These are phyloP conservation scores for Tetrapisispora taiwanensis DNA, from an alignment of 805 yeast species.

Conservation along the genomic window DNA sequence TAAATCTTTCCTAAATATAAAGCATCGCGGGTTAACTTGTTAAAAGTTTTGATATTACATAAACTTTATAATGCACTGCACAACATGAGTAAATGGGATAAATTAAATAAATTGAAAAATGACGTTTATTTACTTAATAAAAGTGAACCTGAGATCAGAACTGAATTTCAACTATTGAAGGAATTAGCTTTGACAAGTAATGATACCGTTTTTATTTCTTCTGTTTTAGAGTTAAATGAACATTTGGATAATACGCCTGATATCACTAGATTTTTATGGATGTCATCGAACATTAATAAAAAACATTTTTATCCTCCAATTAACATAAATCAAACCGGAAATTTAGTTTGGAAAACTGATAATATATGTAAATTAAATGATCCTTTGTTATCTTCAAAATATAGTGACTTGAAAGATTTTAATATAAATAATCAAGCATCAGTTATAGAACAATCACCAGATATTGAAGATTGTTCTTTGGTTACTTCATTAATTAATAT, in stretches of 20 bases:
- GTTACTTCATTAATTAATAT: constrained; percentile 57
- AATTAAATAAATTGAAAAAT: neutral
- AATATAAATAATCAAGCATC: constrained; percentile 5
- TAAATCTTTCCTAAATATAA: no score
- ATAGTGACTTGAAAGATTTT: constrained; percentile 3
- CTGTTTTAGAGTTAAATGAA: constrained; percentile 8
- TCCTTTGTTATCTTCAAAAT: constrained; percentile 5
- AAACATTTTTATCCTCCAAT: constrained; percentile 24
- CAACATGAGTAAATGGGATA: constrained; percentile 1
- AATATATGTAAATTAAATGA: constrained; percentile 2
- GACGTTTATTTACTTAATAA: neutral
- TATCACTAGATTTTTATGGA: constrained; percentile 16
- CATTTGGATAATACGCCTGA: constrained; percentile 5
- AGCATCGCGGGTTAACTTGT: no score
- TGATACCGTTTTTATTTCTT: neutral
- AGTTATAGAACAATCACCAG: constrained; percentile 15
- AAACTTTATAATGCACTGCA: neutral
- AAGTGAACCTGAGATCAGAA: neutral
- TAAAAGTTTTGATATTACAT: no score
- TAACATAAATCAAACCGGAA: constrained; percentile 12
- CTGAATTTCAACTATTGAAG: neutral
- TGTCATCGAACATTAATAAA: constrained; percentile 14
- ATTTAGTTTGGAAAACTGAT: constrained; percentile 12
- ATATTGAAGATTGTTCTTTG: constrained; percentile 58
- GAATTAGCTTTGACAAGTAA: neutral